Evolutionary conservation across 1,284 basidiomycete genomes (phyloP), one percentile per base, ranked within the genome.

Genomic region (Filobasidium uniguttulatum): DNA sequence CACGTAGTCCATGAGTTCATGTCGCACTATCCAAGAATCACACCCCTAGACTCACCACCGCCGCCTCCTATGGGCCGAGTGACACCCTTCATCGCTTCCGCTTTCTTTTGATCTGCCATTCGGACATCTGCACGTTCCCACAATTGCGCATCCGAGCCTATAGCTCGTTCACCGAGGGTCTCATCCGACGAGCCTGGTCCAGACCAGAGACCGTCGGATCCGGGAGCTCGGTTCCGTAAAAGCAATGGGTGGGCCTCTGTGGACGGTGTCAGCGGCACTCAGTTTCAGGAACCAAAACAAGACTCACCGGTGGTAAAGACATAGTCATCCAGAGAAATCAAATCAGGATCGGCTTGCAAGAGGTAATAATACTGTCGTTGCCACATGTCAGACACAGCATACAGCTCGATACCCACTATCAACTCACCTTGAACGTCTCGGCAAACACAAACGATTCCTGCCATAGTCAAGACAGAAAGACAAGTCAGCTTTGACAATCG

Each of bases 391-490:
- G 25, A 35, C 25, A 29, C 12, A 17, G 29, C n/a, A 15, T 26
- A 29, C 35, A 33, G n/a, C 2, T 44, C 31, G 29, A 33, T 12
- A 35, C 14, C 8, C 29, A n/a, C 14, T 15, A 33, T 25, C n/a
- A 58, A 60, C 61, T 50, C 48, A 67, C 66, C 50, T 70, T 75
- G 70, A 72, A 72, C 25, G 73, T 75, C 62, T 76, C 75, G 8
- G 75, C 75, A 46, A 77, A 69, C 6, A 73, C 71, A 56, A 75
- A 78, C 46, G 67, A 71, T 59, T 77, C 74, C 71, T 73, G 71
- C 20, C 19, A 25, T 19, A 12, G n/a, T n/a, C n/a, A n/a, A n/a
- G n/a, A 5, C 10, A 22, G 15, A 44, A 44, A 6, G 25, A 14
- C 20, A 10, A 23, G 10, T 44, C 40, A 22, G 40, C 8, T 38